These are phyloP conservation scores for Potentilla sterilis DNA, from an alignment of 306 rosid genomes.

Conservation along the genomic window DNA sequence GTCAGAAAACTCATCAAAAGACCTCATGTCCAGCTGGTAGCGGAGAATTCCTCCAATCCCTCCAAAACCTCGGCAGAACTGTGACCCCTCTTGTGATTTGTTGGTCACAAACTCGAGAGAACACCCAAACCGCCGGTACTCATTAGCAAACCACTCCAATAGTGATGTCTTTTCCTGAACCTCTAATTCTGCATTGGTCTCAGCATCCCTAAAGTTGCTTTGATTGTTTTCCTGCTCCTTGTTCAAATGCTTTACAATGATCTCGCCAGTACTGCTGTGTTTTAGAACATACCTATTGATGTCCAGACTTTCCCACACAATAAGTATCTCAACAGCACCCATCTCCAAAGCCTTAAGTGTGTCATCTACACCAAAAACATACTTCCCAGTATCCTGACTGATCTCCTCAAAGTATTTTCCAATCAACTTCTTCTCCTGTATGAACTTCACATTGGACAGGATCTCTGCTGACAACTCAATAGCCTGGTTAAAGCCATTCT, in stretches of 20 bases:
- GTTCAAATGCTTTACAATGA: slow-evolving; percentile 60
- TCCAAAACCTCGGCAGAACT: slow-evolving; percentile 88
- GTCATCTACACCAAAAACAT: slow-evolving; percentile 85
- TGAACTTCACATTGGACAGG: slow-evolving; percentile 79
- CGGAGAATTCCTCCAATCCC: slow-evolving; percentile 93
- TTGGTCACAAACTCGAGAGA: slow-evolving; percentile 81
- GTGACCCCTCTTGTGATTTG: slow-evolving; percentile 92
- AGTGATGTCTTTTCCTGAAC: slow-evolving; percentile 76
- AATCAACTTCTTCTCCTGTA: slow-evolving; percentile 79
- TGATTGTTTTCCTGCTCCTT: slow-evolving; percentile 69
- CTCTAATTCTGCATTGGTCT: slow-evolving; percentile 52
- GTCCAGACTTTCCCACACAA: slow-evolving; percentile 86
- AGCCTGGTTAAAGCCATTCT: slow-evolving; percentile 87
- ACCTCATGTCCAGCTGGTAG: slow-evolving; percentile 85
- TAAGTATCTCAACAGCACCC: slow-evolving; percentile 88
- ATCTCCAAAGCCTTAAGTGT: slow-evolving; percentile 80
- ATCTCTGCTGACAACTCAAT: slow-evolving; percentile 77
- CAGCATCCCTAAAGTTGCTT: slow-evolving; percentile 55
- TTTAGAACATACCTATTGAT: slow-evolving; percentile 66
- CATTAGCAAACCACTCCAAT: slow-evolving; percentile 91
- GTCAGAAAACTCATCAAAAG: slow-evolving; percentile 70
- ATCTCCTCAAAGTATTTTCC: slow-evolving; percentile 88
- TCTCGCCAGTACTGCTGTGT: slow-evolving; percentile 51
- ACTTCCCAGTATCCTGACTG: slow-evolving; percentile 89
- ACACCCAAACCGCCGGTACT: slow-evolving; percentile 74